phyloP scores from a whole-genome alignment of 768 basidiomycete species.

The Pulveroboletus sp. region DNA sequence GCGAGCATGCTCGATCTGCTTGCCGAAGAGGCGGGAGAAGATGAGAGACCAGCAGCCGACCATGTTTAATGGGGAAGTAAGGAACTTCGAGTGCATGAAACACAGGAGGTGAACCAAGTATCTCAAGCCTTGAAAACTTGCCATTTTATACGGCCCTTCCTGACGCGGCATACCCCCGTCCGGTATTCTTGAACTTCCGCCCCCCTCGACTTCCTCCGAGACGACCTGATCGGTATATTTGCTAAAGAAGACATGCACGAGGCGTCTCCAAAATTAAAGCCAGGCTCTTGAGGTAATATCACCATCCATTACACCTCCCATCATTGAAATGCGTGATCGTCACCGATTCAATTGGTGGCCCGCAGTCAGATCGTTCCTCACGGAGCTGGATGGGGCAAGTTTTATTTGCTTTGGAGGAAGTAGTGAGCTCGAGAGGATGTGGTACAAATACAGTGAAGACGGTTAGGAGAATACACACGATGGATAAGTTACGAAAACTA shows the following conservation, averaged over 20 bases:
- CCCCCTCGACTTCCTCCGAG: conserved; percentile 14
- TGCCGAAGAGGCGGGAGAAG: conserved; percentile 22
- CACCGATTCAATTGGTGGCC: conserved; percentile 22
- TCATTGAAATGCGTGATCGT: conserved; percentile 33
- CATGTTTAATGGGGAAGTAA: conserved; percentile 25
- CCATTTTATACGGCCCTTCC: conserved; percentile 22
- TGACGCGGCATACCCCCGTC: conserved; percentile 14
- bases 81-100: conserved; percentile 24
- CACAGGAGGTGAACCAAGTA: conserved; percentile 10
- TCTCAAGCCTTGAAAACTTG: conserved; percentile 4
- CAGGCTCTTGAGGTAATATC: conserved; percentile 33
- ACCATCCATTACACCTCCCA: conserved; percentile 22
- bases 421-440: conserved; percentile 27
- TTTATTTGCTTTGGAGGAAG: conserved; percentile 18
- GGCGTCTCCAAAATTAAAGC: conserved; percentile 26
- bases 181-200: conserved; percentile 15
- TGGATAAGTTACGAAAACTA: conserved; percentile 28
- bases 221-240: conserved; percentile 16
- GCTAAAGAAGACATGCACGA: conserved; percentile 23
- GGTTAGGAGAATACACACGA: conserved; percentile 23
- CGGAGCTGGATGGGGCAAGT: conserved; percentile 17
- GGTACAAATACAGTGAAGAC: conserved; percentile 29
- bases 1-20: conserved; percentile 17
- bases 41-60: conserved; percentile 20
- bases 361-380: conserved; percentile 29